Evolutionary conservation across 2,329 filamentous ascomycete species (phyloP), one percentile per base, ranked within the genome.

Genomic region (Fusarium sp.): DNA sequence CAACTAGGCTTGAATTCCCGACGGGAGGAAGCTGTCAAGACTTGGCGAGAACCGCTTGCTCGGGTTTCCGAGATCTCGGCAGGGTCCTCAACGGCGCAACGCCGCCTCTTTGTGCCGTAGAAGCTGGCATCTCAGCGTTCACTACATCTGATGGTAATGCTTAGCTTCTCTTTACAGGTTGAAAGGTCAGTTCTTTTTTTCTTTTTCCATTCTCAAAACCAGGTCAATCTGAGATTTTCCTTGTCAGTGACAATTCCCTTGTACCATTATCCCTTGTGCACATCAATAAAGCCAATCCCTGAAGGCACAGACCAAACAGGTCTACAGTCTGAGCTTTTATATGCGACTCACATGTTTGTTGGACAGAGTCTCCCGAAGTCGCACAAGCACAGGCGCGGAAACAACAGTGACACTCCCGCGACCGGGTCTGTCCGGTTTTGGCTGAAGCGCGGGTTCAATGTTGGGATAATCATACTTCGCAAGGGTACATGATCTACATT

Each of bases 81-180:
- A 69, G 49, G 51, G 59, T 69, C 63, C 54, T 66, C n/a, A 26
- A 51, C 72, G 63, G 65, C 65, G 63, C 63, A 61, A 66, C 66
- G 56, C 58, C 48, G 54, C 61, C 57, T 70, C 42, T n/a, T 42
- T 15, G 26, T 38, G 26, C 26, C 12, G 33, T 31, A 12, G 10
- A 35, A 15, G 14, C 38, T 39, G 20, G 24, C 24, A 38, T 35
- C n/a, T 36, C 24, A 28, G 20, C 20, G 33, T 42, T 44, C 12
- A 31, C 24, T n/a, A 36, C 10, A 26, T 41, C n/a, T 35, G 44
- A 36, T 31, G 22, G 33, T 26, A 14, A 35, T 52, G 22, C 31
- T 36, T 52, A 18, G 33, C n/a, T 36, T 45, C 31, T 26, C 17
- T 28, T 28, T 26, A 49, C 35, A 14, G 17, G 20, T 12, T 24